Conservation (phyloP, 2,329 filamentous ascomycete genomes). For the Sporothrix sp. region DNA sequence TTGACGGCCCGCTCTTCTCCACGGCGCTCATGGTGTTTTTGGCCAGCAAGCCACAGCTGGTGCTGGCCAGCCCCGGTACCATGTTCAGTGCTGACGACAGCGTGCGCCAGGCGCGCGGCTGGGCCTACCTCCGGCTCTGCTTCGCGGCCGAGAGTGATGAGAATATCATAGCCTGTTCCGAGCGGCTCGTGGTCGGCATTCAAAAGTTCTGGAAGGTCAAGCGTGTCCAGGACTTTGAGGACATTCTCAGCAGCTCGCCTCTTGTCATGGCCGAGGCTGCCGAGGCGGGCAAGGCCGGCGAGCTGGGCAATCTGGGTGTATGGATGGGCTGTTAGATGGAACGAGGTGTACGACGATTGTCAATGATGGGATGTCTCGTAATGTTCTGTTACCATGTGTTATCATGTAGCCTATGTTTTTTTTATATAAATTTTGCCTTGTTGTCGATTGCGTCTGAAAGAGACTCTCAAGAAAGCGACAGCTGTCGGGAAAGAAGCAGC, state of each 20-base stretch:
- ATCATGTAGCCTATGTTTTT: neutral
- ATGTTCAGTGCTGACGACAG: slow-evolving; percentile 63
- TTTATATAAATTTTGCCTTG: neutral
- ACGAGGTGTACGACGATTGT: neutral
- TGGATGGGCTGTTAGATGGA: slow-evolving; percentile 23
- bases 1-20: slow-evolving; percentile 47
- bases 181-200: slow-evolving; percentile 58
- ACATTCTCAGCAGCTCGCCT: slow-evolving; percentile 37
- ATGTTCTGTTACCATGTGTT: neutral
- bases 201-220: slow-evolving; percentile 70
- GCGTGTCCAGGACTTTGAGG: slow-evolving; percentile 54
- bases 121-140: slow-evolving; percentile 67
- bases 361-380: too few species aligned
- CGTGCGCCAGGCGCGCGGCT: slow-evolving; percentile 49
- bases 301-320: slow-evolving; percentile 23
- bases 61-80: slow-evolving; percentile 59
- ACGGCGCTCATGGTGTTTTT: slow-evolving; percentile 62
- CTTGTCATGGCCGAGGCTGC: slow-evolving; percentile 12
- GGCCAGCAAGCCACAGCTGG: slow-evolving; percentile 57
- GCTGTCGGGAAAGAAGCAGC: too few species aligned
- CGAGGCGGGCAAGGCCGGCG: slow-evolving; percentile 18
- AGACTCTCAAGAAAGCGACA: too few species aligned
- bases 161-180: slow-evolving; percentile 51
- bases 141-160: slow-evolving; percentile 76
- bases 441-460: neutral